These are phyloP conservation scores for Xylariaceae sp. DNA, from an alignment of 2,329 filamentous ascomycete genomes.

Conservation along the genomic window DNA sequence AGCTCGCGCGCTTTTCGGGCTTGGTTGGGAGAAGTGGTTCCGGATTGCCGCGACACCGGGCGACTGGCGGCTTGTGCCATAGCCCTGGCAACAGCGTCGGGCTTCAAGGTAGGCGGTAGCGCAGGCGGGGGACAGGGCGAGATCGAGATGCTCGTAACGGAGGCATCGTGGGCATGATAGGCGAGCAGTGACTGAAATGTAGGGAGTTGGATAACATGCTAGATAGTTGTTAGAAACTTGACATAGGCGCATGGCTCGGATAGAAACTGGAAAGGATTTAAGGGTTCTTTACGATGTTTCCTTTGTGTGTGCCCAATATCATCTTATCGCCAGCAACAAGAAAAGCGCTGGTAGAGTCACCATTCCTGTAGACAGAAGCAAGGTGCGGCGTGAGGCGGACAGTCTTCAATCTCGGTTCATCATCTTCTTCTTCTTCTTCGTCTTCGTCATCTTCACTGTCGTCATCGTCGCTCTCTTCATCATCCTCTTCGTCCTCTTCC, in stretches of 20 bases:
- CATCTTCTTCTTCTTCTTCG: constrained; percentile 78
- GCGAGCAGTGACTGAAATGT: constrained; percentile 74
- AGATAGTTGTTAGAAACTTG: constrained; percentile 4
- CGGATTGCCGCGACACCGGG: constrained; percentile 37
- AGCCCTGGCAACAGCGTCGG: constrained; percentile 37
- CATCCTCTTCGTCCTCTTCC: constrained; percentile 34
- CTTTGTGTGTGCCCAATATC: constrained; percentile 94
- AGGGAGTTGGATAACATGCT: constrained; percentile 73
- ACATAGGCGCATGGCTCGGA: background rate
- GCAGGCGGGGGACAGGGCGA: constrained; percentile 74
- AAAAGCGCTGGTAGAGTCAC: constrained; percentile 89
- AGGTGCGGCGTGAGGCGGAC: constrained; percentile 77
- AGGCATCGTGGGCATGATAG: constrained; percentile 90
- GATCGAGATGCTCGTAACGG: constrained; percentile 81
- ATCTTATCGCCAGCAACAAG: constrained; percentile 93
- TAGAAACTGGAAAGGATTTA: constrained; percentile 13
- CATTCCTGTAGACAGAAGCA: constrained; percentile 80
- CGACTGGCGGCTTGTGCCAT: constrained; percentile 34
- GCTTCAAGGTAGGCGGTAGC: constrained; percentile 41
- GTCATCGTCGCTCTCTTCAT: constrained; percentile 42
- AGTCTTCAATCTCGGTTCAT: constrained; percentile 93
- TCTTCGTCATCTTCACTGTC: constrained; percentile 60
- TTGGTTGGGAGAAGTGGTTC: constrained; percentile 40
- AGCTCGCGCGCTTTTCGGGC: constrained; percentile 36
- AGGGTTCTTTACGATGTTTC: constrained; percentile 70